phyloP scores from a whole-genome alignment of 2,329 filamentous ascomycete genomes.

The Hypoxylon sp. region DNA sequence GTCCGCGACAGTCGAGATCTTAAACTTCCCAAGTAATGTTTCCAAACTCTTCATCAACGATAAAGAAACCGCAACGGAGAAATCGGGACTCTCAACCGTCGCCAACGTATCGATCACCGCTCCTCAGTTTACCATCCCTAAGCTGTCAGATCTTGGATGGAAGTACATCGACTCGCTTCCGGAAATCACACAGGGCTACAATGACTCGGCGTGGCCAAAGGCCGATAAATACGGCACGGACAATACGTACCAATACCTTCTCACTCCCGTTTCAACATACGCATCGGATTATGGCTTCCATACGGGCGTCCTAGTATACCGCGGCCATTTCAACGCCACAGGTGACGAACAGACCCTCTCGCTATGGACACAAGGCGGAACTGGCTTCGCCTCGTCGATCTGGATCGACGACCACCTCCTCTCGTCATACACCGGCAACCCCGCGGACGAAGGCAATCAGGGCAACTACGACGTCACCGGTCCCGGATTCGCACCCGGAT shows the following conservation, averaged over 20 bases:
- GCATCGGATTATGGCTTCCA: constrained; percentile 82
- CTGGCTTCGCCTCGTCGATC: constrained; percentile 76
- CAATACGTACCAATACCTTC: constrained; percentile 73
- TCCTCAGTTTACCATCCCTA: constrained; percentile 64
- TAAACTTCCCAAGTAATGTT: constrained; percentile 69
- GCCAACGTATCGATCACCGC: constrained; percentile 34
- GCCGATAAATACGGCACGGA: constrained; percentile 71
- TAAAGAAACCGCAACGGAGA: constrained; percentile 60
- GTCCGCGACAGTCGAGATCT: constrained; percentile 77
- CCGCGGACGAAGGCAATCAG: constrained; percentile 50
- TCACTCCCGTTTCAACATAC: constrained; percentile 74
- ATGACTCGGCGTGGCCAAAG: constrained; percentile 76
- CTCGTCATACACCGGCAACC: constrained; percentile 56
- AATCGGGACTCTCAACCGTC: constrained; percentile 54
- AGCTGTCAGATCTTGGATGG: constrained; percentile 74
- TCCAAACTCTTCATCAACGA: constrained; percentile 75
- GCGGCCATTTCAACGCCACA: constrained; percentile 77
- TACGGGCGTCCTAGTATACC: constrained; percentile 77
- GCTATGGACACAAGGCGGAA: constrained; percentile 76
- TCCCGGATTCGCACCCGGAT: constrained; percentile 65
- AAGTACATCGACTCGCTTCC: constrained; percentile 79
- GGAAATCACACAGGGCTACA: constrained; percentile 74
- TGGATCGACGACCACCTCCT: constrained; percentile 79
- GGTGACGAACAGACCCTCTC: constrained; percentile 72
- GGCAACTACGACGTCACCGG: constrained; percentile 62